Evolutionary conservation across 768 basidiomycete species (phyloP), one percentile per base, ranked within the genome.

Genomic region (Pleurotus platypus): DNA sequence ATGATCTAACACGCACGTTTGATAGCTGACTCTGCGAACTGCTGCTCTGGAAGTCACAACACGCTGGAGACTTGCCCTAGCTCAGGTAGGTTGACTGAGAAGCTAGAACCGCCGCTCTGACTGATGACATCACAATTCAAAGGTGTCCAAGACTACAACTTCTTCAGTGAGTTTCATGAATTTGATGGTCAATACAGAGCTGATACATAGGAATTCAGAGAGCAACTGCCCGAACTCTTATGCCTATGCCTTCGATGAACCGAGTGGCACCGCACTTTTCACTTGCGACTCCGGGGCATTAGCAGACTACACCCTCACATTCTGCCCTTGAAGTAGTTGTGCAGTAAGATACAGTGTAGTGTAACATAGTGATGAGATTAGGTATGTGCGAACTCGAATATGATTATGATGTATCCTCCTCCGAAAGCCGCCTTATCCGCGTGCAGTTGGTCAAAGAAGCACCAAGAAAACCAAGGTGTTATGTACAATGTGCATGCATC

Each of bases 221-320:
- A 50, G 20, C 54, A 66, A 65, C 57, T 68, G 67, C 46, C 66
- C 66, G 39, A 64, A 72, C 46, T 58, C 74, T 0, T 78, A 78
- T 53, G 77, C 68, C 0, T 80, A 78, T 55, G 77, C 78, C 1
- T 79, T 67, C 58, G 78, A 80, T 61, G 77, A 79, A 64, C 61
- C 62, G 24, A 71, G 68, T 58, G 75, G 74, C 0, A 78, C 78
- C 4, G 80, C 80, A 2, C 67, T 80, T 30, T 80, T 71, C 70
- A 75, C 71, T 0, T 81, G 80, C 64, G 47, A 58, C 24, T 64
- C 70, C 11, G 39, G 27, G 20, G 26, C 46, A 38, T 47, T 57
- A 5, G 66, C 73, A 1, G 68, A 71, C 49, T 77, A 72, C 56
- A 74, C 72, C 12, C 43, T 74, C 46, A 72, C 72, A n/a, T 72